Base-by-base conservation (phyloP, 805 yeast genomes). In the Peterozyma toletana region DNA sequence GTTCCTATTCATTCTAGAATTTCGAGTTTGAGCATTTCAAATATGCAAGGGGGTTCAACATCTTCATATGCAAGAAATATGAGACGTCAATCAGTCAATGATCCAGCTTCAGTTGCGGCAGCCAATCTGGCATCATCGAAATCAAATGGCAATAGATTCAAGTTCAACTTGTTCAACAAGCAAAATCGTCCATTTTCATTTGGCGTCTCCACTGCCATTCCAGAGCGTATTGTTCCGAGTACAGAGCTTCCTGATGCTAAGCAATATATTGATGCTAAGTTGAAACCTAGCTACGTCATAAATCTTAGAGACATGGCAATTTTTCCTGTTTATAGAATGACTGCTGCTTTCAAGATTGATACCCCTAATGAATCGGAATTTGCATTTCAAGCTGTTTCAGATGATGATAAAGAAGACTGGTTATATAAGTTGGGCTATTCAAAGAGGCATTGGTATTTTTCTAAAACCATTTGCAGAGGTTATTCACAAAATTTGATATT, bases 371-470 rank as follows among this genome's bases (percentile, higher is more conserved):
- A 46, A 30, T 41, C 39, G 3, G 86, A 82, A 45, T 73, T 64
- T 55, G 67, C 78, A 35, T 71, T 90, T 53, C 96, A 91, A 59
- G 82, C 91, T 0, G 56, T 73, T 0, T 67, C 61, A 48, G 81
- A 78, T 5, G 48, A 55, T 1, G 95, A 86, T 30, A 75, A 83
- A 44, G 77, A 75, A 42, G 87, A 80, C 37, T 90, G 97, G 98
- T 67, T 86, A 37, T 63, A 66, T 37, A 66, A 64, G 46, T 53
- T 75, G 44, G 68, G 64, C 44, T 73, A 60, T 49, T 70, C 78
- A 11, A 71, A 69, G 46, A 65, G 73, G 30, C 81, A 77, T 53
- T 77, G 83, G 83, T 77, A 67, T 52, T 67, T 55, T 48, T 76
- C 81, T 1, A 70, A 67, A 39, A 44, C 35, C 16, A 40, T 42